A percentile compares a stretch with the other conserved stretches of the same genome.
phyloP scores from a whole-genome alignment of 139 green algal species.

The Chlorella sorokiniana region DNA sequence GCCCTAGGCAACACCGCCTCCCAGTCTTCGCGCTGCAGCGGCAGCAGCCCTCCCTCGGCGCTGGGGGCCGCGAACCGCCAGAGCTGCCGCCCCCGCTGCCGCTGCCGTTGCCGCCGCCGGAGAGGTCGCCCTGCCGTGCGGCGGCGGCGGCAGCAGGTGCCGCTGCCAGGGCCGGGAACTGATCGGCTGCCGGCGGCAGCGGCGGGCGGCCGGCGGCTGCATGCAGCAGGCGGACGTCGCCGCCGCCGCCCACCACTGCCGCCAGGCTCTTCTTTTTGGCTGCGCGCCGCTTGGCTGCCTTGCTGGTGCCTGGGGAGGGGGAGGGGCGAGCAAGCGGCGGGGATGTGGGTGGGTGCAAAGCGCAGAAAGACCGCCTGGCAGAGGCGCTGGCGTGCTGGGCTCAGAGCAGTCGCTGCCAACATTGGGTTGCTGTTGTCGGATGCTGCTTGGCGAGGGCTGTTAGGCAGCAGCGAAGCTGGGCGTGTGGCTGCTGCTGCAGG shows the following conservation, averaged over 20 bases:
- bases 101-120: constrained; percentile 15
- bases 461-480: too few relatives aligned
- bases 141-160: background rate
- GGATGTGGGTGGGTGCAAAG: constrained; percentile 12
- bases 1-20: constrained; percentile 5
- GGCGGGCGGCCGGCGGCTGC: constrained; percentile 7
- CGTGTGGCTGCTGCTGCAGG: constrained; percentile 11
- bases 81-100: background rate
- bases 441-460: too few relatives aligned
- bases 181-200: background rate
- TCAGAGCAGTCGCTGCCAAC: too few relatives aligned
- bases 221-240: constrained; percentile 30
- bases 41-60: background rate
- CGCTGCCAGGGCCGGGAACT: constrained; percentile 5
- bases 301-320: constrained; percentile 43
- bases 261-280: constrained; percentile 55
- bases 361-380: background rate
- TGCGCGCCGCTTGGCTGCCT: constrained; percentile 50
- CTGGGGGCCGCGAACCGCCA: background rate
- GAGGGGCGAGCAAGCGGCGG: background rate
- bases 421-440: too few relatives aligned
- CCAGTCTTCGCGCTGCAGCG: constrained; percentile 19
- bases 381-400: too few relatives aligned
- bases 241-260: constrained; percentile 31
- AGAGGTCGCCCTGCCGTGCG: background rate